Evolutionary conservation across 306 rosid genomes (phyloP).

Genomic region (Prunus fruticosa): DNA sequence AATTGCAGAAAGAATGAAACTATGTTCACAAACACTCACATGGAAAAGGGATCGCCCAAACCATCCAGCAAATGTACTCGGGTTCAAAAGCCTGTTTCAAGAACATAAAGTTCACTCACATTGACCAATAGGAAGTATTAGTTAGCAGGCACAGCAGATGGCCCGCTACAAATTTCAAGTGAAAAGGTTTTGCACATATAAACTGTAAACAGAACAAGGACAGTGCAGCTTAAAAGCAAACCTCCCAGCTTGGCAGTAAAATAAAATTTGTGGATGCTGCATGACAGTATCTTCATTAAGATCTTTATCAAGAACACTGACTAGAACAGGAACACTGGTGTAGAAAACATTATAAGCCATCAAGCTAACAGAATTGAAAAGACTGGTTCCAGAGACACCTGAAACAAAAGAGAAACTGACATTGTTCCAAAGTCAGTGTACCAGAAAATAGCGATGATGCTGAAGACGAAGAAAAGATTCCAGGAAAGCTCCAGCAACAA

Average conservation of each 20-base stretch:
- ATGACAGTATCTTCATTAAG: conserved; percentile 91
- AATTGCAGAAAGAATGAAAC: neutral
- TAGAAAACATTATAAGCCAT: conserved; percentile 99
- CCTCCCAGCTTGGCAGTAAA: conserved; percentile 99
- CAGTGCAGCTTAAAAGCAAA: conserved; percentile 31
- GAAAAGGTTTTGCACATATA: neutral
- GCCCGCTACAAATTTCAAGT: neutral
- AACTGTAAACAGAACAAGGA: neutral
- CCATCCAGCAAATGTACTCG: conserved; percentile 99
- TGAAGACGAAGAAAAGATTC: neutral
- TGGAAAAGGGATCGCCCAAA: conserved; percentile 94
- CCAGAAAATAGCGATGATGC: neutral
- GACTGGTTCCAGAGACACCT: conserved; percentile 99
- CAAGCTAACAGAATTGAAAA: conserved; percentile 97
- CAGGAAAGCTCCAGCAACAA: conserved; percentile 10
- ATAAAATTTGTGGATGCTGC: conserved; percentile 99
- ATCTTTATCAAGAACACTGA: conserved; percentile 96
- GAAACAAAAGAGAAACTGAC: conserved; percentile 96
- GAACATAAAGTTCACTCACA: conserved; percentile 13
- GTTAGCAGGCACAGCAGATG: neutral
- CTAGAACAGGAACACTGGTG: conserved; percentile 95
- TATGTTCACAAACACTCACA: conserved; percentile 52
- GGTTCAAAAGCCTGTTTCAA: conserved; percentile 83
- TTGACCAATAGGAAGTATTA: neutral
- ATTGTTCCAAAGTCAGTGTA: conserved; percentile 44